A percentile compares a stretch with the other conserved stretches of the same genome.
These are phyloP conservation scores for Pleodorina starrii DNA, from an alignment of 139 green algal species.

Conservation along the genomic window DNA sequence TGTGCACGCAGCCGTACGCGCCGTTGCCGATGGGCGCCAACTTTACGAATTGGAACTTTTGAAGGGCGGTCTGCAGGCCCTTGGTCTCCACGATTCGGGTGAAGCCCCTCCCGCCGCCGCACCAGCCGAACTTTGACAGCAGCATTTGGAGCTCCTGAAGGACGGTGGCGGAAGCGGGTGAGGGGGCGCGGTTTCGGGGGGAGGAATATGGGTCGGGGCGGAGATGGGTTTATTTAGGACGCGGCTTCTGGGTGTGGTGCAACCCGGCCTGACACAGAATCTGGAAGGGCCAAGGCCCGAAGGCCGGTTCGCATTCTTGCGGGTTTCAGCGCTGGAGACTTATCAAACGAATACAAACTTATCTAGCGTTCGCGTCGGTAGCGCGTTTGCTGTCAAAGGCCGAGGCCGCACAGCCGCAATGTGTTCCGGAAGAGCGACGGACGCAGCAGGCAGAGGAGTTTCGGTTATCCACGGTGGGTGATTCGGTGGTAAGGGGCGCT, in stretches of 20 bases:
- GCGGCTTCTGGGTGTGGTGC: too few relatives aligned
- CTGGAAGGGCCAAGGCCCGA: not conserved
- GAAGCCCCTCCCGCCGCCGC: not conserved
- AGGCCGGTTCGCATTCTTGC: not conserved
- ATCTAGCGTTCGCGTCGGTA: not conserved
- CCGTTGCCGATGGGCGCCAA: slow-evolving; percentile 27
- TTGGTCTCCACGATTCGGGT: not conserved
- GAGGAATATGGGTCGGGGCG: too few relatives aligned
- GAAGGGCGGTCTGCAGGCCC: not conserved
- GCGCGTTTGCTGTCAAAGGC: not conserved
- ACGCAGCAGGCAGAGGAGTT: not conserved
- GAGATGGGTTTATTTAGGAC: too few relatives aligned
- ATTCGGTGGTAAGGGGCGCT: not conserved
- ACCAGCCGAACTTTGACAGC: slow-evolving; percentile 6
- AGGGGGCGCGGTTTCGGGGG: not conserved
- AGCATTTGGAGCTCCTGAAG: slow-evolving; percentile 12
- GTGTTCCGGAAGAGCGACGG: not conserved
- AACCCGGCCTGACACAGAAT: too few relatives aligned
- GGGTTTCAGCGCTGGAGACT: not conserved
- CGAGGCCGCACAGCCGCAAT: not conserved
- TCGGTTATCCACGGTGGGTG: not conserved
- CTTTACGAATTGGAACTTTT: not conserved
- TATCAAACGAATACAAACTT: not conserved
- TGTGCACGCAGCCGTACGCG: slow-evolving; percentile 63
- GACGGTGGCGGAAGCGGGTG: not conserved